Conservation (phyloP, 129 eudicot species). For the Rutidosis leptorrhynchoides region DNA sequence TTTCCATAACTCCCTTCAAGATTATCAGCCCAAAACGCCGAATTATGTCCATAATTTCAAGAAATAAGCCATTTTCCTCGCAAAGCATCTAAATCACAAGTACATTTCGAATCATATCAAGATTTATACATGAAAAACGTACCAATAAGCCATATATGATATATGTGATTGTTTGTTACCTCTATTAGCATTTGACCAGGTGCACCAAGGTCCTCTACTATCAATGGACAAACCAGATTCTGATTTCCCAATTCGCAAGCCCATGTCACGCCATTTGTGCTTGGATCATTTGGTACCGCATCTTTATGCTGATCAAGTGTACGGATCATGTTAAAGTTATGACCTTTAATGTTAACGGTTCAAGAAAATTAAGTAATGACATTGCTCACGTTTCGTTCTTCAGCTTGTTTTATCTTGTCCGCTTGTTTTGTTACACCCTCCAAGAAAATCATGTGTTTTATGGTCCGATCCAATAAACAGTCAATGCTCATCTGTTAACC, state of each 20-base stretch:
- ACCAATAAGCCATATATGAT: neutral
- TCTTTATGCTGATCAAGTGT: conserved; percentile 22
- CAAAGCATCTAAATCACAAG: conserved; percentile 57
- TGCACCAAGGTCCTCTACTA: conserved; percentile 66
- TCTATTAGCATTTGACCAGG: conserved; percentile 89
- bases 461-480: conserved; percentile 75
- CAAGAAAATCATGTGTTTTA: conserved; percentile 89
- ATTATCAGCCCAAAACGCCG: conserved; percentile 74
- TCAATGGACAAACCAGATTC: conserved; percentile 60
- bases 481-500: conserved; percentile 79
- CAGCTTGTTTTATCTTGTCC: conserved; percentile 43
- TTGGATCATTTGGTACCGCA: conserved; percentile 24
- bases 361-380: neutral
- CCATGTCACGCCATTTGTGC: conserved; percentile 66
- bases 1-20: conserved; percentile 86
- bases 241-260: conserved; percentile 71
- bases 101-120: neutral
- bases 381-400: conserved; percentile 49
- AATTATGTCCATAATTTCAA: conserved; percentile 73
- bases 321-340: neutral
- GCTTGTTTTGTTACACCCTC: conserved; percentile 69
- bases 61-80: conserved; percentile 77
- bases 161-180: conserved; percentile 34
- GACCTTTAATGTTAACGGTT: neutral
- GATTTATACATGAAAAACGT: neutral